Percentiles rank a stretch among this genome's conserved stretches.
phyloP scores from a whole-genome alignment of 1,284 basidiomycete species.

The Abortiporus biennis region DNA sequence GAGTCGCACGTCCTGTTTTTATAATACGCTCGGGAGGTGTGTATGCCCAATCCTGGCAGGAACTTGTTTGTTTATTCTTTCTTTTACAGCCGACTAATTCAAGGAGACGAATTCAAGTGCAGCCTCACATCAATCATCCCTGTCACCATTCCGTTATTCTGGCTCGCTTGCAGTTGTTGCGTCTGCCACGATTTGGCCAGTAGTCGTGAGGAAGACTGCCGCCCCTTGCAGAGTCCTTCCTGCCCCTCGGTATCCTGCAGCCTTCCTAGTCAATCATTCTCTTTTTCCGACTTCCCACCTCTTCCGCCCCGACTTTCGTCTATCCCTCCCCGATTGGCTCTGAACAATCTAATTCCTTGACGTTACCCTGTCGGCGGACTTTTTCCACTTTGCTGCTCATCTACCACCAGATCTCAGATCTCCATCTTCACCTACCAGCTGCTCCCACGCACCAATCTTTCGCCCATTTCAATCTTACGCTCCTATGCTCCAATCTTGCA shows the following conservation, averaged over 20 bases:
- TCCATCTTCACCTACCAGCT: background rate
- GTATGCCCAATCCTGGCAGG: slow-evolving; percentile 6
- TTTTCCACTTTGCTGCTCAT: slow-evolving; percentile 2
- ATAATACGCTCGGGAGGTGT: background rate
- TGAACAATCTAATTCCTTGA: slow-evolving; percentile 10
- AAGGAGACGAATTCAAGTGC: too few species aligned
- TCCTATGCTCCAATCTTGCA: too few species aligned
- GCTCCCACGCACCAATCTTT: too few species aligned
- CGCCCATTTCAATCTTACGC: too few species aligned
- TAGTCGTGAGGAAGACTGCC: slow-evolving; percentile 3
- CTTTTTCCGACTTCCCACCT: slow-evolving; percentile 14
- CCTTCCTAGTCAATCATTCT: slow-evolving; percentile 1
- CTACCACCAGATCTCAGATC: slow-evolving; percentile 1
- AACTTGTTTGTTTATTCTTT: slow-evolving; percentile 5
- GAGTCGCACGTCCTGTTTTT: background rate
- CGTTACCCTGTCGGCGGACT: slow-evolving; percentile 15
- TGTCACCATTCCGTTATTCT: slow-evolving; percentile 13
- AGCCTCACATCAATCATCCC: slow-evolving; percentile 24
- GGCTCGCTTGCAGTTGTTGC: too few species aligned
- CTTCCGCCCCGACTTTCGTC: slow-evolving; percentile 23
- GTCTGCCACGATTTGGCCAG: slow-evolving; percentile 24
- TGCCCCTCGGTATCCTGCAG: slow-evolving; percentile 11
- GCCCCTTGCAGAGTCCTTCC: slow-evolving; percentile 12
- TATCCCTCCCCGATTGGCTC: slow-evolving; percentile 23
- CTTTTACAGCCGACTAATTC: slow-evolving; percentile 7